Evolutionary conservation across 2,329 filamentous ascomycete genomes (phyloP), one percentile per base, ranked within the genome.

Genomic region (Chaetoscypha palmicola): DNA sequence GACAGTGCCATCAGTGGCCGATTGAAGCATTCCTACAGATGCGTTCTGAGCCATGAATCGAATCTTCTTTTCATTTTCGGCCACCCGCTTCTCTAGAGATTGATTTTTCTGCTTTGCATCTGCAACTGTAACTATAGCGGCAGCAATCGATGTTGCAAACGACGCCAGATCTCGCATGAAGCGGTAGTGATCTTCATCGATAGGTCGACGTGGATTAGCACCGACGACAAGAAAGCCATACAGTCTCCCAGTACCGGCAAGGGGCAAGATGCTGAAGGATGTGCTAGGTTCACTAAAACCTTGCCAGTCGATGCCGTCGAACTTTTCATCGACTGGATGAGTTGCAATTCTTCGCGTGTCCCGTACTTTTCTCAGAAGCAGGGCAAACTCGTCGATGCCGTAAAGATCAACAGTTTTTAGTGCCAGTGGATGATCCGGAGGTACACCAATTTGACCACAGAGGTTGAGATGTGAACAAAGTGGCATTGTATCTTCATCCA

Each of bases 21-120:
- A 43, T 39, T 57, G 56, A 11, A 51, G 41, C 55, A 59, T 58
- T 10, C 57, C 57, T 36, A 59, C 51, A 19, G 56, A 52, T 8
- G 55, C 55, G 38, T 60, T 49, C 24, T 59, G 49, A 14, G 58
- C 58, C 55, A 60, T 58, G 31, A 58, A 58, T 14, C 48, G 38
- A 26, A 56, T 55, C 33, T 56, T 48, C 26, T 45, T 52, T 24
- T 47, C 45, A 8, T 38, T 49, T 23, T 54, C 52, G 2, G 41
- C 50, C 16, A 58, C 33, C 21, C 54, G 20, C 32, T 44, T 54
- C 37, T 57, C 33, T 8, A 58, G 48, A 3, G 30, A 28, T 17
- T 50, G 46, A 24, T 40, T 40, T 5, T 52, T 47, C 11, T 48
- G 48, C 37, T 50, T 50, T 17, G 49, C 51, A 19, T 55, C 56